Conservation (phyloP, 176 grass and related monocot genomes). For the Oryza australiensis region DNA sequence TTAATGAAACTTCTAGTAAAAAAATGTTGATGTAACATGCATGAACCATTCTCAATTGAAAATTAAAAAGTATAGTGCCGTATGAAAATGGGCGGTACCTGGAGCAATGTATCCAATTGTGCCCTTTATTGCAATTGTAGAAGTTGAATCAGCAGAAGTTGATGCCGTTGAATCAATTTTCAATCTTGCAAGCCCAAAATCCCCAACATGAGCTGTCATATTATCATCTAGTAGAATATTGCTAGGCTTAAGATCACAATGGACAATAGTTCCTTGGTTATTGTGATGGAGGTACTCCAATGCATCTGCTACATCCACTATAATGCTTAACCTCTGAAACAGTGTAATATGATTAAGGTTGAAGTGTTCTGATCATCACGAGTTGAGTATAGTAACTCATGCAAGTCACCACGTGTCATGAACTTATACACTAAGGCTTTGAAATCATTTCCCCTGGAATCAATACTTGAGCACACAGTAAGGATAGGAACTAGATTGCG, state of each 20-base stretch:
- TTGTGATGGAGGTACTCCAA: constrained; percentile 13
- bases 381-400: neutral
- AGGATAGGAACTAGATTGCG: constrained; percentile 21
- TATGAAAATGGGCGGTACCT: neutral
- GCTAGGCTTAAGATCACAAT: constrained; percentile 36
- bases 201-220: constrained; percentile 23
- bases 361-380: neutral
- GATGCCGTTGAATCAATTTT: neutral
- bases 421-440: constrained; percentile 41
- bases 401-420: constrained; percentile 16
- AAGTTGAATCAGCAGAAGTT: neutral
- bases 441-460: constrained; percentile 9
- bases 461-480: constrained; percentile 12
- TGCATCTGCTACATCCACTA: constrained; percentile 30
- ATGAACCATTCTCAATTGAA: too few species aligned
- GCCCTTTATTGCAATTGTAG: neutral
- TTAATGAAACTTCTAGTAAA: too few species aligned
- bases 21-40: too few species aligned
- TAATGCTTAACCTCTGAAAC: constrained; percentile 19
- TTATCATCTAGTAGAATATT: constrained; percentile 16
- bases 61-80: too few species aligned
- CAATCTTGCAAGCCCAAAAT: constrained; percentile 30
- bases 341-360: neutral
- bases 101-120: constrained; percentile 38
- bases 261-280: constrained; percentile 17